Evolutionary conservation across 495 filamentous ascomycete species (phyloP).

Genomic region (Monascus purpureus): DNA sequence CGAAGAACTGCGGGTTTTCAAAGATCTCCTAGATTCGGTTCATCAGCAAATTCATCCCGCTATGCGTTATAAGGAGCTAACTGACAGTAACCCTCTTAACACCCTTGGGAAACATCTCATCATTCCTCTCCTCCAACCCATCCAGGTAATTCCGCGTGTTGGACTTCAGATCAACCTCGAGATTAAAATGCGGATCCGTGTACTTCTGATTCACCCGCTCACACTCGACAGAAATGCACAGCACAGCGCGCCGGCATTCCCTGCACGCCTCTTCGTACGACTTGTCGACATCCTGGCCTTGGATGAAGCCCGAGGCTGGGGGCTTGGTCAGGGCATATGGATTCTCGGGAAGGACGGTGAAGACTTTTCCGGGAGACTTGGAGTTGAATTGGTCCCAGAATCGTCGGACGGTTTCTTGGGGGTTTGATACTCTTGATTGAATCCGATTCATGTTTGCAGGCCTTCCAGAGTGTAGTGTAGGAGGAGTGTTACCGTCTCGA

Average conservation of each 20-base stretch:
- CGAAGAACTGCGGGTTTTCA: conserved; percentile 70
- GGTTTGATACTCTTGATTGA: conserved; percentile 38
- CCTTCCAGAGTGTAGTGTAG: conserved; percentile 26
- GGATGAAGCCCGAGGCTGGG: conserved; percentile 34
- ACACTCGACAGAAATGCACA: conserved; percentile 73
- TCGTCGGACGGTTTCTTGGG: conserved; percentile 61
- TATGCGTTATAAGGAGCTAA: conserved; percentile 1
- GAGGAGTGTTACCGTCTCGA: too few species aligned
- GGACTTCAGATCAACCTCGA: conserved; percentile 64
- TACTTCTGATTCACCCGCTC: conserved; percentile 80
- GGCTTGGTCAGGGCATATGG: conserved; percentile 49
- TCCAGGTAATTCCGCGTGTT: conserved; percentile 46
- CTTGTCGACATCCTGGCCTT: conserved; percentile 40
- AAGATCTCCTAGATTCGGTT: conserved; percentile 53
- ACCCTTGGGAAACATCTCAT: conserved; percentile 37
- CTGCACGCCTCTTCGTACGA: conserved; percentile 62
- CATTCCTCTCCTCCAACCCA: conserved; percentile 34
- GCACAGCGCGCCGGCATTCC: conserved; percentile 59
- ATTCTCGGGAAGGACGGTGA: conserved; percentile 61
- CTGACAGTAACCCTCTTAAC: conserved; percentile 51
- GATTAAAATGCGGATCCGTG: conserved; percentile 76
- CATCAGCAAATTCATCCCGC: not conserved
- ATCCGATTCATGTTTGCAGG: too few species aligned
- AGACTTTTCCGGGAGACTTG: conserved; percentile 45
- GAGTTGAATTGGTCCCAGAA: conserved; percentile 71